Evolutionary conservation across 2,329 filamentous ascomycete genomes (phyloP), one percentile per base, ranked within the genome.

Genomic region (Colletotrichum orchidophilum): DNA sequence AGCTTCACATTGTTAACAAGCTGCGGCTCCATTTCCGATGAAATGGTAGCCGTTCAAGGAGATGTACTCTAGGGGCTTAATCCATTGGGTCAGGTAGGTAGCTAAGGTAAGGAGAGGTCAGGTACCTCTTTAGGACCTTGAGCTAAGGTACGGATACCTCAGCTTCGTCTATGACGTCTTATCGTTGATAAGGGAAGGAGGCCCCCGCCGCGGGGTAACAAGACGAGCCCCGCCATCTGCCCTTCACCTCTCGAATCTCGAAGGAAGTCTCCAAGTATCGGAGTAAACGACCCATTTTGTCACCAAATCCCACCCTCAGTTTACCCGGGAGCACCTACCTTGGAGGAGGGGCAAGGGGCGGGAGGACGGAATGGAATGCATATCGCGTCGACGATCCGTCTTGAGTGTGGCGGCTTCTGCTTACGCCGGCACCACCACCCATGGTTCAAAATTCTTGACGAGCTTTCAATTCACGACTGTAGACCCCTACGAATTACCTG

Each of bases 131-230:
- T n/a, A n/a, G n/a, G 21, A 54, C 5, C 52, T 52, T 9, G n/a
- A 13, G 35, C n/a, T 13, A 39, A 29, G 8, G 2, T 9, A 21
- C 11, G 42, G 12, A n/a, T 31, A 27, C 57, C 24, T 39, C 29
- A n/a, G 50, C 7, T 18, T 42, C 57, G 11, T 62, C 42, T 7
- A 68, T 71, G 68, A 71, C 64, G 68, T 71, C 52, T 68, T 68
- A 71, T 68, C 68, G 31, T n/a, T 33, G 64, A 59, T 68, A 67
- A 62, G 26, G 27, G 42, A 26, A 24, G 6, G 59, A 52, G 42
- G 15, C 13, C 58, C 64, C 53, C 64, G 69, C 64, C 42, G 69
- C 69, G 69, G 69, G 64, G 69, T 71, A 68, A 27, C 63, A 53
- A 52, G 24, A 29, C 39, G 24, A 27, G 26, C 35, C 49, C 27